Evolutionary conservation across 2,329 filamentous ascomycete genomes (phyloP).

Genomic region (Escovopsis weberi): DNA sequence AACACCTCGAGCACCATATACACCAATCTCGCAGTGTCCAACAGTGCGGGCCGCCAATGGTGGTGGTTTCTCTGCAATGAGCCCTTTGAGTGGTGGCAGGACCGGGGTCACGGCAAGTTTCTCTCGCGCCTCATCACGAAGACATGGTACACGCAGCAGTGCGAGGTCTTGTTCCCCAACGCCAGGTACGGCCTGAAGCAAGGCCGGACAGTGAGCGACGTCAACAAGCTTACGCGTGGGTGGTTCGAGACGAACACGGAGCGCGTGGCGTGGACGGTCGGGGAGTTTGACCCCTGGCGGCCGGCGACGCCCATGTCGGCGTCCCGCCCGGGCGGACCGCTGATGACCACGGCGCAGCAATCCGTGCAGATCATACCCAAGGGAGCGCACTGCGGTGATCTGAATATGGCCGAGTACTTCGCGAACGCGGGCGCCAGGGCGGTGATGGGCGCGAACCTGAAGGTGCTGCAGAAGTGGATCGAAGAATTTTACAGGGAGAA

Average conservation of each 20-base stretch:
- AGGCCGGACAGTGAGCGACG: slow-evolving; percentile 29
- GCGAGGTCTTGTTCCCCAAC: slow-evolving; percentile 38
- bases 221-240: slow-evolving; percentile 40
- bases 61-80: slow-evolving; percentile 49
- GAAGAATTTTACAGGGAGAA: slow-evolving; percentile 27
- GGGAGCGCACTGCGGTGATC: slow-evolving; percentile 41
- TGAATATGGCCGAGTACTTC: slow-evolving; percentile 28
- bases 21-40: slow-evolving; percentile 32
- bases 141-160: slow-evolving; percentile 41
- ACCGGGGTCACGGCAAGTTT: slow-evolving; percentile 33
- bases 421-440: slow-evolving; percentile 20
- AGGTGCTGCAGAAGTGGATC: slow-evolving; percentile 39
- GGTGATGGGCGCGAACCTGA: slow-evolving; percentile 25
- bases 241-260: slow-evolving; percentile 37
- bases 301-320: slow-evolving; percentile 36
- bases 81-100: slow-evolving; percentile 22
- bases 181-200: slow-evolving; percentile 28
- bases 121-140: slow-evolving; percentile 35
- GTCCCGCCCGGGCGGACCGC: slow-evolving; percentile 38
- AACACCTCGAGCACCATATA: slow-evolving; percentile 26
- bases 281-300: slow-evolving; percentile 45
- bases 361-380: slow-evolving; percentile 39
- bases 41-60: slow-evolving; percentile 38
- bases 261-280: slow-evolving; percentile 43
- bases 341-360: slow-evolving; percentile 28